These are phyloP conservation scores for Cenococcum geophilum DNA, from an alignment of 495 filamentous ascomycete species.

Conservation along the genomic window DNA sequence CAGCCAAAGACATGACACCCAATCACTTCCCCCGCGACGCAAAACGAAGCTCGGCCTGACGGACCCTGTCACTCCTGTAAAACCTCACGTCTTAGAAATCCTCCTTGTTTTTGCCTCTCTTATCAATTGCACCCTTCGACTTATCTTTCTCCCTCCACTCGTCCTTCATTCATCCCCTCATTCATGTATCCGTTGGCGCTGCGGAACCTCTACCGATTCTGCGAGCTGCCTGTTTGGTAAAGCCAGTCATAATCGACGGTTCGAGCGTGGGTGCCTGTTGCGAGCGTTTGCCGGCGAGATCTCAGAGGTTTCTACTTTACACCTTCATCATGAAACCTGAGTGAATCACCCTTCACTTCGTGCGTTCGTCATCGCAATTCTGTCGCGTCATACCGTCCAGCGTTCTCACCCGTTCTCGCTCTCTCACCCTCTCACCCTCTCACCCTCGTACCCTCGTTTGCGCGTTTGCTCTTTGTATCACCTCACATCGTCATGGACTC, in stretches of 20 bases:
- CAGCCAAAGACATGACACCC: slow-evolving; percentile 1
- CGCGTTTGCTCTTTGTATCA: slow-evolving; percentile 26
- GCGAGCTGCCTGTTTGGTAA: slow-evolving; percentile 5
- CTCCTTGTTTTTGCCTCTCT: background rate
- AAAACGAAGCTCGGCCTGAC: slow-evolving; percentile 16
- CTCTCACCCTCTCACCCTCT: slow-evolving; percentile 4
- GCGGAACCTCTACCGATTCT: background rate
- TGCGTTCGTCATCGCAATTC: background rate
- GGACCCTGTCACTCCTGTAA: slow-evolving; percentile 28
- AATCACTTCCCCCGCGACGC: slow-evolving; percentile 9
- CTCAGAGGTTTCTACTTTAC: background rate
- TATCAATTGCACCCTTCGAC: background rate
- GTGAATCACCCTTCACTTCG: background rate
- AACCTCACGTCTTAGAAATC: slow-evolving; percentile 26
- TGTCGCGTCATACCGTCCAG: background rate
- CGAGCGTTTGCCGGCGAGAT: background rate
- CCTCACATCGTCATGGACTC: slow-evolving; percentile 31
- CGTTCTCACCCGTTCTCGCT: background rate
- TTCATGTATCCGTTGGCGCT: slow-evolving; percentile 1
- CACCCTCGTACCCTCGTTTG: slow-evolving; percentile 10
- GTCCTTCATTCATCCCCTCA: background rate
- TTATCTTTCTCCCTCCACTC: background rate
- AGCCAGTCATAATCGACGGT: background rate
- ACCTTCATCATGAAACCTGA: background rate
- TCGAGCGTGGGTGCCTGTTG: background rate